These are phyloP conservation scores for Trichoderma sp. DNA, from an alignment of 2,329 filamentous ascomycete genomes.

Conservation along the genomic window DNA sequence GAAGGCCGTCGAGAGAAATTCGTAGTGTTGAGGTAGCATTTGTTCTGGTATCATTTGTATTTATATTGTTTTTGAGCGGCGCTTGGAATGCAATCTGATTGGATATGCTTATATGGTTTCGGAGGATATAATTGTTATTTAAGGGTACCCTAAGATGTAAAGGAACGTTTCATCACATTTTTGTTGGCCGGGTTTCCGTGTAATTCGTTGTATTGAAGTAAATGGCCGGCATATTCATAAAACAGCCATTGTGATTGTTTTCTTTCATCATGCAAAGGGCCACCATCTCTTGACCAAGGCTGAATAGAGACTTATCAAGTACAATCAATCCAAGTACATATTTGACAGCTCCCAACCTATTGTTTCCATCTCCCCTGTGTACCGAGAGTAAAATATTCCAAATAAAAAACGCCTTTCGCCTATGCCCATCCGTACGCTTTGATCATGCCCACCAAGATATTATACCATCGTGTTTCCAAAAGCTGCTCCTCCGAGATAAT, in stretches of 20 bases:
- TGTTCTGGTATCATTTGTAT: background rate
- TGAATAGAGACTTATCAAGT: background rate
- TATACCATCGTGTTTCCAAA: background rate
- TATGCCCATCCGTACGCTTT: background rate
- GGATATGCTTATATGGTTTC: background rate
- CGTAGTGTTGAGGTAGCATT: background rate
- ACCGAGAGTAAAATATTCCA: background rate
- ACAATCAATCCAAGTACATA: background rate
- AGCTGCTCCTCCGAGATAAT: background rate
- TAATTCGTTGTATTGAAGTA: background rate
- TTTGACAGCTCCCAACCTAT: background rate
- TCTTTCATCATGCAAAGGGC: background rate
- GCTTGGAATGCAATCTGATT: background rate
- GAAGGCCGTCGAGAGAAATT: slow-evolving; percentile 24
- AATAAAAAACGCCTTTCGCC: slow-evolving; percentile 13
- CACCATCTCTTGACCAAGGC: background rate
- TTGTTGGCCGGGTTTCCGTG: background rate
- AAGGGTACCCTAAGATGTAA: background rate
- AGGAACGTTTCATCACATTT: background rate
- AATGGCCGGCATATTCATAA: background rate
- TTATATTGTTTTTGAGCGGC: background rate
- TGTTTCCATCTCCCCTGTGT: background rate
- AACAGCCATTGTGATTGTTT: background rate
- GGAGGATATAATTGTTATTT: background rate
- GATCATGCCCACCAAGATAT: background rate